These are phyloP conservation scores for Alternaria brassicae DNA, from an alignment of 2,329 filamentous ascomycete species.

Conservation along the genomic window DNA sequence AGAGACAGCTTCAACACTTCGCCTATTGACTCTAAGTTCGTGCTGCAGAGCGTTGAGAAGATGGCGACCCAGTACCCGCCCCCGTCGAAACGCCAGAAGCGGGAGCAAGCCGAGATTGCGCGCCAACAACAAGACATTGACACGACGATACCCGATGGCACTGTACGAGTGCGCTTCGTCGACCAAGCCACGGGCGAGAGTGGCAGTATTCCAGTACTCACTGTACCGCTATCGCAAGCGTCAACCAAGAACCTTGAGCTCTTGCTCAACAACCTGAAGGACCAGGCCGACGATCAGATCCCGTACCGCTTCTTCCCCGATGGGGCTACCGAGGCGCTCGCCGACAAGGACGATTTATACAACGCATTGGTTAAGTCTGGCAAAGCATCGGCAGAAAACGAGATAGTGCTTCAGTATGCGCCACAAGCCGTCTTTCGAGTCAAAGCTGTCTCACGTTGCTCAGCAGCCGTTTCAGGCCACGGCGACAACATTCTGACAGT, in stretches of 20 bases:
- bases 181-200: constrained; percentile 75
- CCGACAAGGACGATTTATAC: constrained; percentile 56
- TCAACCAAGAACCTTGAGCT: constrained; percentile 88
- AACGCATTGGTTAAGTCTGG: constrained; percentile 51
- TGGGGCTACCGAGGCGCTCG: constrained; percentile 52
- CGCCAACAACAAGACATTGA: constrained; percentile 77
- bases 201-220: constrained; percentile 72
- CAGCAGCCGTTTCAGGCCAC: constrained; percentile 87
- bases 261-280: constrained; percentile 83
- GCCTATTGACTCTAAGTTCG: background rate
- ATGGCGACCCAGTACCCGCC: constrained; percentile 88
- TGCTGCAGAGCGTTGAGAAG: constrained; percentile 1
- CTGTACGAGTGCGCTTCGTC: constrained; percentile 84
- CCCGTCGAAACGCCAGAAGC: constrained; percentile 85
- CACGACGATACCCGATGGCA: constrained; percentile 71
- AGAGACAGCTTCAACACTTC: background rate
- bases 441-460: constrained; percentile 87
- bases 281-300: constrained; percentile 67
- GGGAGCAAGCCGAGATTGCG: constrained; percentile 74
- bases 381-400: constrained; percentile 63
- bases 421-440: constrained; percentile 95
- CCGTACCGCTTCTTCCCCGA: constrained; percentile 71
- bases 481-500: constrained; percentile 87
- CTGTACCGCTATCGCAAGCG: constrained; percentile 81
- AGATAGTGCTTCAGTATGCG: constrained; percentile 68